phyloP scores from a whole-genome alignment of 2,329 filamentous ascomycete genomes.

The Westerdykella aurantiaca region DNA sequence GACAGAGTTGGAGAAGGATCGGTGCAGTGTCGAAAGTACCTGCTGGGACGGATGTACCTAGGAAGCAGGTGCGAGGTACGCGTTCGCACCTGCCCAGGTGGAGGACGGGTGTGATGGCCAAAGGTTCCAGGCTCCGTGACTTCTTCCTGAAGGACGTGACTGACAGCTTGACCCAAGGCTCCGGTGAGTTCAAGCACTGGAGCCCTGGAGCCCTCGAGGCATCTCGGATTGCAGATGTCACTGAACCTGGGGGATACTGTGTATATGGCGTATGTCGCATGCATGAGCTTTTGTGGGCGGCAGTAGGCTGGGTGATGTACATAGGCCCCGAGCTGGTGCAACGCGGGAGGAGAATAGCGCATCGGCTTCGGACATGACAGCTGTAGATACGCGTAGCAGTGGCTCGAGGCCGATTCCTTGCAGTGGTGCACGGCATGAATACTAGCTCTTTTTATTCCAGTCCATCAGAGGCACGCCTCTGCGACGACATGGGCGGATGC shows the following conservation, averaged over 20 bases:
- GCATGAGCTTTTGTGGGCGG: neutral
- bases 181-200: neutral
- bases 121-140: too few species aligned
- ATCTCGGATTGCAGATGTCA: neutral
- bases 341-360: neutral
- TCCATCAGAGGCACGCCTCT: neutral
- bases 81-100: too few species aligned
- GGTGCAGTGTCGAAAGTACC: too few species aligned
- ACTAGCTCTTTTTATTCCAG: neutral
- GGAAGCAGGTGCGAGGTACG: too few species aligned
- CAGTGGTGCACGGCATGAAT: neutral
- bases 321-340: too few species aligned
- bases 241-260: neutral
- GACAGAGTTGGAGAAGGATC: too few species aligned
- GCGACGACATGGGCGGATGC: too few species aligned
- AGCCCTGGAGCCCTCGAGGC: neutral
- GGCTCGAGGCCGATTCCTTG: neutral
- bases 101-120: too few species aligned
- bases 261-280: neutral
- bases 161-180: too few species aligned
- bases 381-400: conserved; percentile 13
- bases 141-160: too few species aligned
- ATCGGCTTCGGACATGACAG: conserved; percentile 13
- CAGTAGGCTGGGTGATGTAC: neutral
- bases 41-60: too few species aligned